phyloP scores from a whole-genome alignment of 169 alveolate genomes.

The Neospora caninum region DNA sequence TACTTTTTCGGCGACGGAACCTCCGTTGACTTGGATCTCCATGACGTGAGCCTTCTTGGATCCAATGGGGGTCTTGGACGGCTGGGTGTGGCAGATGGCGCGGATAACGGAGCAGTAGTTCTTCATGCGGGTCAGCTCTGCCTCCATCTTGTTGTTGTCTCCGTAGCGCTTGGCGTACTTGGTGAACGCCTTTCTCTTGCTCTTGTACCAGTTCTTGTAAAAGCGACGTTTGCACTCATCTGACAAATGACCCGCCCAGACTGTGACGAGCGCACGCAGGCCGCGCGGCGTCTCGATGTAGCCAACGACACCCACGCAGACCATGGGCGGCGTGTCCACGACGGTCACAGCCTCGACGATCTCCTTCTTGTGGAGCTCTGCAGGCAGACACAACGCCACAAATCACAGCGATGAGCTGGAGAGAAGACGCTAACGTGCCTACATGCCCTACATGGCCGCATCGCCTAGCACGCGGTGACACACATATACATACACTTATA shows the following conservation, averaged over 20 bases:
- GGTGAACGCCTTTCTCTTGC: constrained; percentile 99
- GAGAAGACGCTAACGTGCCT: too few relatives aligned
- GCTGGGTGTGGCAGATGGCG: constrained; percentile 99
- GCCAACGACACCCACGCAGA: constrained; percentile 99
- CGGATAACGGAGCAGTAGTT: constrained; percentile 98
- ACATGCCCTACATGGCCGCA: too few relatives aligned
- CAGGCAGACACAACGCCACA: not conserved
- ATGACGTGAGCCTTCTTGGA: constrained; percentile 98
- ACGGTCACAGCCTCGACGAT: constrained; percentile 99
- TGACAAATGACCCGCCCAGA: constrained; percentile 98
- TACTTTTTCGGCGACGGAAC: constrained; percentile 93
- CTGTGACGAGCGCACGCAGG: constrained; percentile 97
- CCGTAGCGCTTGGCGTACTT: constrained; percentile 92
- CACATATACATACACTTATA: too few relatives aligned
- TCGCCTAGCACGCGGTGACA: too few relatives aligned
- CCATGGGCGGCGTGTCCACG: constrained; percentile 99
- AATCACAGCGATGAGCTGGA: too few relatives aligned
- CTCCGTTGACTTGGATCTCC: constrained; percentile 99
- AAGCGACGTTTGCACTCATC: constrained; percentile 98
- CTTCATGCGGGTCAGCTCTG: constrained; percentile 93
- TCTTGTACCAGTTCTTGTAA: constrained; percentile 98
- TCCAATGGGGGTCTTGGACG: constrained; percentile 93
- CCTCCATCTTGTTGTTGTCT: constrained; percentile 90
- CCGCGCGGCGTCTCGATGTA: constrained; percentile 99
- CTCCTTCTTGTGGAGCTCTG: constrained; percentile 97